phyloP scores from a whole-genome alignment of 2,329 filamentous ascomycete genomes.

The Aspergillus ochraceus region DNA sequence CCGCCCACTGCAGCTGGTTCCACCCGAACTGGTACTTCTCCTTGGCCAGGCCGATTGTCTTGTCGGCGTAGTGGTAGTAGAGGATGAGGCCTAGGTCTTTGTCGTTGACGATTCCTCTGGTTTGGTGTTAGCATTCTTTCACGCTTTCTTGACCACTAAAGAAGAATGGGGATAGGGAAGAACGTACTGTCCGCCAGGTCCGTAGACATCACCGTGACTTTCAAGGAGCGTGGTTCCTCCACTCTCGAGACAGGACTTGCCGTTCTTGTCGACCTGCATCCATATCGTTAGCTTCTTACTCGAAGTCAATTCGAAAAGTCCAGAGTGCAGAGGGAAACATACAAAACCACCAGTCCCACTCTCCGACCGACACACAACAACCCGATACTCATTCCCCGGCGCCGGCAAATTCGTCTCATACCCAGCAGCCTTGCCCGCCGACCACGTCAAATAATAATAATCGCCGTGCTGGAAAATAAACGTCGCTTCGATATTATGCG shows the following conservation, averaged over 20 bases:
- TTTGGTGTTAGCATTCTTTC: background rate
- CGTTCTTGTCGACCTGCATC: conserved; percentile 52
- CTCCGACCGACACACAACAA: conserved; percentile 61
- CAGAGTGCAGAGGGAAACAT: conserved; percentile 3
- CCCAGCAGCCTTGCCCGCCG: conserved; percentile 58
- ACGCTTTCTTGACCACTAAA: no score
- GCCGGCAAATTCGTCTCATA: conserved; percentile 55
- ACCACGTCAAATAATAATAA: conserved; percentile 67
- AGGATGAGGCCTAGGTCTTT: conserved; percentile 53
- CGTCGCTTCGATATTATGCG: conserved; percentile 58
- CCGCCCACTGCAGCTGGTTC: conserved; percentile 45
- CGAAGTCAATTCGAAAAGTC: background rate
- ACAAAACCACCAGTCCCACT: conserved; percentile 56
- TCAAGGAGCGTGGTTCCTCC: conserved; percentile 64
- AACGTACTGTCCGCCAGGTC: conserved; percentile 62
- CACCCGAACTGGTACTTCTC: conserved; percentile 49
- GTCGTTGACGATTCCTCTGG: conserved; percentile 33
- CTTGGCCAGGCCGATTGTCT: conserved; percentile 50
- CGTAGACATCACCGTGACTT: conserved; percentile 62
- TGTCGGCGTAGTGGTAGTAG: conserved; percentile 64
- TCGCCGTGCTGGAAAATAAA: conserved; percentile 56
- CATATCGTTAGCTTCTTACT: background rate
- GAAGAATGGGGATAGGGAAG: background rate
- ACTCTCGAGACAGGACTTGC: conserved; percentile 53
- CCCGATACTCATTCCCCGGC: conserved; percentile 62